Evolutionary conservation across 2,329 filamentous ascomycete species (phyloP).

Genomic region (Xylariales sp.): DNA sequence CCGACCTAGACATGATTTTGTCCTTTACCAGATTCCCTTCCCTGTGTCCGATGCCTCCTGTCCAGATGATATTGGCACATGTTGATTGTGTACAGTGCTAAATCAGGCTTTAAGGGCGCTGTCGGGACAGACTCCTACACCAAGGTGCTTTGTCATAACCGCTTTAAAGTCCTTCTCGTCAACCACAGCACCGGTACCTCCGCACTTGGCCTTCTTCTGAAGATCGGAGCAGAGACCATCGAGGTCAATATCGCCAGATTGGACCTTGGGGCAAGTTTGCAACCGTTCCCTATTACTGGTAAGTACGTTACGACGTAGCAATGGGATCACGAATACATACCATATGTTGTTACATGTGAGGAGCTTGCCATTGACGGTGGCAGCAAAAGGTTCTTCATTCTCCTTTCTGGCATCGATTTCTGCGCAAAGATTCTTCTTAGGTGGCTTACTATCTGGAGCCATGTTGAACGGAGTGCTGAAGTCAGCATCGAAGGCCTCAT

Average conservation of each 20-base stretch:
- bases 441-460: slow-evolving; percentile 35
- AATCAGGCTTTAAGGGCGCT: background rate
- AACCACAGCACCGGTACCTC: slow-evolving; percentile 83
- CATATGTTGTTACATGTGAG: slow-evolving; percentile 90
- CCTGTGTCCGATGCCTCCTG: background rate
- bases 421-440: slow-evolving; percentile 63
- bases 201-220: slow-evolving; percentile 93
- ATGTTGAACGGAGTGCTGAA: slow-evolving; percentile 79
- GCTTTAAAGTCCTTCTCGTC: slow-evolving; percentile 83
- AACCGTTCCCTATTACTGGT: slow-evolving; percentile 73
- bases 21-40: background rate
- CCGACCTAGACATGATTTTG: background rate
- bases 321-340: slow-evolving; percentile 49
- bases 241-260: slow-evolving; percentile 87
- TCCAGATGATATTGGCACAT: background rate
- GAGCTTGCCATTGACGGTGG: slow-evolving; percentile 54
- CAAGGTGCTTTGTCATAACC: slow-evolving; percentile 63
- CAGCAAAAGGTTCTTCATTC: slow-evolving; percentile 61
- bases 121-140: slow-evolving; percentile 20
- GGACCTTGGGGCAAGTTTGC: slow-evolving; percentile 80
- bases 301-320: slow-evolving; percentile 27
- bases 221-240: slow-evolving; percentile 90
- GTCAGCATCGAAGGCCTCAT: slow-evolving; percentile 77
- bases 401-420: slow-evolving; percentile 74
- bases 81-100: too few relatives aligned